Conservation (phyloP, 495 filamentous ascomycete species). For the Tuber calosporum region DNA sequence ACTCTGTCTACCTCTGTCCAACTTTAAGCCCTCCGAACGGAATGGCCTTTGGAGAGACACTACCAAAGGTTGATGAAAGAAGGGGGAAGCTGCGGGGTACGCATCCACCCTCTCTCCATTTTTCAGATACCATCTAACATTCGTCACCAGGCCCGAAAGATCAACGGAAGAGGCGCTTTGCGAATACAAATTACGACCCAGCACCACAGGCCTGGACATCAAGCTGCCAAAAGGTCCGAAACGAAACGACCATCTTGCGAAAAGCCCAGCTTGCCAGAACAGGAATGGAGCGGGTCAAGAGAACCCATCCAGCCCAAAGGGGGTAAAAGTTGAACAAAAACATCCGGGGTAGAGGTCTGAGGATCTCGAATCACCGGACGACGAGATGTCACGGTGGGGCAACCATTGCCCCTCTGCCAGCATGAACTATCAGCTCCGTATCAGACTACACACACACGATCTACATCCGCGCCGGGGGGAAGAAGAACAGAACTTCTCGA, state of each 20-base stretch:
- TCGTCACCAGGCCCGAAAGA: not conserved
- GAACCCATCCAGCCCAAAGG: constrained; percentile 5
- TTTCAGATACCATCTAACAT: not conserved
- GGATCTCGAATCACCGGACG: not conserved
- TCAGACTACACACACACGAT: not conserved
- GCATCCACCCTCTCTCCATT: not conserved
- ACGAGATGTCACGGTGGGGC: not conserved
- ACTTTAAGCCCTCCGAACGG: not conserved
- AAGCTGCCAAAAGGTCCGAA: not conserved
- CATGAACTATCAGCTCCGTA: not conserved
- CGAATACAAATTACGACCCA: not conserved
- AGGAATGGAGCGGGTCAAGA: constrained; percentile 5
- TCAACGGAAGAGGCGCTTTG: not conserved
- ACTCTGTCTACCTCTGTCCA: not conserved
- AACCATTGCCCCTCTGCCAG: not conserved
- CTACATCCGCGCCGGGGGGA: not conserved
- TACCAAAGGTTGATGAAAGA: not conserved
- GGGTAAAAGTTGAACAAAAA: not conserved
- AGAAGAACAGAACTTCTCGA: not conserved
- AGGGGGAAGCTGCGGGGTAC: not conserved
- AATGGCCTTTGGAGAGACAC: not conserved
- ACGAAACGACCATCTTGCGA: constrained; percentile 1
- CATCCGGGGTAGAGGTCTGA: not conserved
- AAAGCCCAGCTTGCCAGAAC: not conserved
- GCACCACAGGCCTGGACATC: not conserved